Conservation (phyloP, 768 basidiomycete genomes). For the Leucocoprinus birnbaumii region DNA sequence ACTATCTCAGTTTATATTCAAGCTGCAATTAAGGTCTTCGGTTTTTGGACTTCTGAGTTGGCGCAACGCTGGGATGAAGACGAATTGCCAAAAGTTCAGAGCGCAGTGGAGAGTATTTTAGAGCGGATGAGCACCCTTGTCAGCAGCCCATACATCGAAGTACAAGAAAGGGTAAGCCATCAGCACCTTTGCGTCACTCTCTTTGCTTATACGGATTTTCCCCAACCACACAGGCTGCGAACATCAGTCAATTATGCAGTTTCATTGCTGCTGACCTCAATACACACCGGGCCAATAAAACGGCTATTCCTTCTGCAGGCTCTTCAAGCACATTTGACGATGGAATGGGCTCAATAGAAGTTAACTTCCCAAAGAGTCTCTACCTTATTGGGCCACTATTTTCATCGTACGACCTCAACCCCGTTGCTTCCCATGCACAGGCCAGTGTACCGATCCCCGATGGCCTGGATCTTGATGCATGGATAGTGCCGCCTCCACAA, state of each 20-base stretch:
- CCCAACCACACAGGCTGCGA: constrained; percentile 61
- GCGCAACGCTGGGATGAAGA: constrained; percentile 79
- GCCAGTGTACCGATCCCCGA: constrained; percentile 78
- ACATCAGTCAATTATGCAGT: constrained; percentile 68
- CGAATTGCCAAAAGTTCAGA: constrained; percentile 59
- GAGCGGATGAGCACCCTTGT: constrained; percentile 57
- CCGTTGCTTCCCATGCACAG: constrained; percentile 81
- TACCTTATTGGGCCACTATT: constrained; percentile 84
- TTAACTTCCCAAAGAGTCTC: constrained; percentile 83
- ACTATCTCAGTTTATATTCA: constrained; percentile 81
- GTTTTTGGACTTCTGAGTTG: constrained; percentile 74
- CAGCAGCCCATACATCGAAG: constrained; percentile 71
- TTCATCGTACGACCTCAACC: constrained; percentile 75
- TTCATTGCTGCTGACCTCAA: constrained; percentile 76
- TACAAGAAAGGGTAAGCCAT: constrained; percentile 84
- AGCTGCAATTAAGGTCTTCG: constrained; percentile 83
- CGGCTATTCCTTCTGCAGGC: constrained; percentile 31
- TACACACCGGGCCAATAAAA: constrained; percentile 45
- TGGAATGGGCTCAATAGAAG: constrained; percentile 30
- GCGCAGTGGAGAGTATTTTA: constrained; percentile 60
- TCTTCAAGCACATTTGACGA: constrained; percentile 35
- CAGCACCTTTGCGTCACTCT: not conserved
- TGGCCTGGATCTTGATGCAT: constrained; percentile 80
- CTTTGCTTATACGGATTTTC: not conserved
- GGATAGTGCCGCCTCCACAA: constrained; percentile 71